Evolutionary conservation across 2,329 filamentous ascomycete species (phyloP).

Genomic region (Hypoxylon sp.): DNA sequence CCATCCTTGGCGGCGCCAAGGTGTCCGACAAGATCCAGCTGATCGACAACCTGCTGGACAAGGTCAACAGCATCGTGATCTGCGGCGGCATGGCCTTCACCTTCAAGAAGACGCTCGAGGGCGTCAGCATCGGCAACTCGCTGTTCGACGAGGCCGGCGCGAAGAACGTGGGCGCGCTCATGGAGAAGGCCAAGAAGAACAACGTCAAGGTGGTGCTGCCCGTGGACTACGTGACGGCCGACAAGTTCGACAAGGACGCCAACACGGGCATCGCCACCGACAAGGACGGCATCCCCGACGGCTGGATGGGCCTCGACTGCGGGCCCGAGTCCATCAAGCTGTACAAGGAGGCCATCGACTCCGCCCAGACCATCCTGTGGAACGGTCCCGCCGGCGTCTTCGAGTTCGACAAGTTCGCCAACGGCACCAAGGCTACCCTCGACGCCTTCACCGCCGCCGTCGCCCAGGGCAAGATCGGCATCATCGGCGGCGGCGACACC

Average conservation of each 20-base stretch:
- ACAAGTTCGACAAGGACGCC: constrained; percentile 92
- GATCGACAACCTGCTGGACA: constrained; percentile 98
- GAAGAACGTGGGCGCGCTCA: constrained; percentile 88
- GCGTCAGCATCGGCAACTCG: constrained; percentile 87
- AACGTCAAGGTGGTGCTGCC: constrained; percentile 95
- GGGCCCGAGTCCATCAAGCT: constrained; percentile 88
- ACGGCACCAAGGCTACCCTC: constrained; percentile 90
- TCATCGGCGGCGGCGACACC: constrained; percentile 98
- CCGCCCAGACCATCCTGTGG: constrained; percentile 97
- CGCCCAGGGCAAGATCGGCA: constrained; percentile 90
- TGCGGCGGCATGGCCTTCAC: constrained; percentile 99
- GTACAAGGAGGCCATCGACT: constrained; percentile 86
- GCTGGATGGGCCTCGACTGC: constrained; percentile 98
- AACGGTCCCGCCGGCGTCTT: constrained; percentile 98
- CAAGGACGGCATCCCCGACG: constrained; percentile 89
- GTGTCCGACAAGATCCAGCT: constrained; percentile 99
- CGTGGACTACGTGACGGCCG: constrained; percentile 93
- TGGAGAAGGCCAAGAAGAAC: constrained; percentile 97
- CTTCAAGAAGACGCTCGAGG: constrained; percentile 98
- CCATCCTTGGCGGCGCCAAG: constrained; percentile 98
- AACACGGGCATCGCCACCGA: constrained; percentile 85
- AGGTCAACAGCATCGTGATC: constrained; percentile 96
- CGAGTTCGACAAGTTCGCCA: constrained; percentile 94
- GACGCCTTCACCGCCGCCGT: constrained; percentile 87
- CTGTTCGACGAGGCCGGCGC: constrained; percentile 94